phyloP scores from a whole-genome alignment of 192 early-diverging fungal genomes.

The Geranomyces variabilis region DNA sequence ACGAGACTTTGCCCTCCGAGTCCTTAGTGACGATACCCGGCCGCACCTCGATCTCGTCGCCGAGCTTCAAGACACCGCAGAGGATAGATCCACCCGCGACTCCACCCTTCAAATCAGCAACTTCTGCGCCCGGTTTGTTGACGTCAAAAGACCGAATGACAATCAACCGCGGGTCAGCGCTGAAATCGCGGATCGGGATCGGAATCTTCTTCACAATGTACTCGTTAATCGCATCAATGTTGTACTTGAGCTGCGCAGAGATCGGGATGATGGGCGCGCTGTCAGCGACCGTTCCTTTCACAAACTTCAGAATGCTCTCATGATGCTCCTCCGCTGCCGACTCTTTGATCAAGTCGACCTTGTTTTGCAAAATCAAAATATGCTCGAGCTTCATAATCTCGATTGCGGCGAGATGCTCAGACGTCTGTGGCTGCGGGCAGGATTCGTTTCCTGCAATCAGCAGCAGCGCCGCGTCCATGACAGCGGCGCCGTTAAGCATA shows the following conservation, averaged over 20 bases:
- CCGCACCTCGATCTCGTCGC: slow-evolving; percentile 96
- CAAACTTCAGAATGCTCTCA: slow-evolving; percentile 87
- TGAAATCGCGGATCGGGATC: slow-evolving; percentile 89
- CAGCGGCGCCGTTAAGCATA: slow-evolving; percentile 95
- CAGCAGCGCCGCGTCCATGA: slow-evolving; percentile 98
- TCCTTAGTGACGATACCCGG: slow-evolving; percentile 94
- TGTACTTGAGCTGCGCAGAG: slow-evolving; percentile 98
- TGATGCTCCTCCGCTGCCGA: slow-evolving; percentile 87
- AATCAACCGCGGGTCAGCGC: slow-evolving; percentile 87
- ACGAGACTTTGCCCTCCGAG: slow-evolving; percentile 76
- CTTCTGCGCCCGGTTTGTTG: slow-evolving; percentile 97
- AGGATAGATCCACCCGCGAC: slow-evolving; percentile 98
- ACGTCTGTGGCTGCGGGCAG: slow-evolving; percentile 98
- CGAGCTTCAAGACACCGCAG: slow-evolving; percentile 82
- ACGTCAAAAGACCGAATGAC: slow-evolving; percentile 99
- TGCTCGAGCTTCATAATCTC: slow-evolving; percentile 98
- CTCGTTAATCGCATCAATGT: slow-evolving; percentile 96
- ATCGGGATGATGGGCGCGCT: slow-evolving; percentile 96
- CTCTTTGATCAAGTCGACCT: slow-evolving; percentile 96
- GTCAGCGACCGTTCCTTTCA: slow-evolving; percentile 94
- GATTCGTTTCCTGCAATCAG: slow-evolving; percentile 98
- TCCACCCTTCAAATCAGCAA: slow-evolving; percentile 91
- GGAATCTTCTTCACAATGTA: slow-evolving; percentile 97
- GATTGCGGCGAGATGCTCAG: slow-evolving; percentile 97
- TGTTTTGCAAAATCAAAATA: slow-evolving; percentile 98